phyloP scores from a whole-genome alignment of 179 eudicot species.

The Actinidia chinensis region DNA sequence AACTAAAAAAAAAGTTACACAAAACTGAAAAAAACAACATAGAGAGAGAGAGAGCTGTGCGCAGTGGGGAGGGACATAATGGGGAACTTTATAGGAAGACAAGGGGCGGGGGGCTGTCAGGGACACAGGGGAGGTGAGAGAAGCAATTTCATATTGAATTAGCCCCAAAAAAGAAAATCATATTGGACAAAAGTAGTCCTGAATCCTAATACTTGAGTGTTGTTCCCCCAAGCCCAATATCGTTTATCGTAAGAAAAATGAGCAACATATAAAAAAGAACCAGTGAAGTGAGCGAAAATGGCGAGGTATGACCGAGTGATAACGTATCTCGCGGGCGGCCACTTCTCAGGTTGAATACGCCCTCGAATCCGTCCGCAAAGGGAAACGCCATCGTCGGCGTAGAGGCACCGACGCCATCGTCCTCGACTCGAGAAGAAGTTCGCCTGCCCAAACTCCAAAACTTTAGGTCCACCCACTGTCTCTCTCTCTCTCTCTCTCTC shows the following conservation, averaged over 20 bases:
- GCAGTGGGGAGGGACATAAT: too few species aligned
- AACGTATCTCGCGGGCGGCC: conserved; percentile 97
- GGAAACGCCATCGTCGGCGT: conserved; percentile 99
- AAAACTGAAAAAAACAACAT: too few species aligned
- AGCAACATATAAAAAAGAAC: conserved; percentile 8
- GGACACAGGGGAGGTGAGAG: too few species aligned
- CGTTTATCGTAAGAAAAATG: too few species aligned
- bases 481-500: too few species aligned
- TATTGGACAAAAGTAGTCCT: conserved; percentile 8
- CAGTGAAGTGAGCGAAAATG: conserved; percentile 30
- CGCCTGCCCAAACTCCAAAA: conserved; percentile 89
- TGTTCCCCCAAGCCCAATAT: conserved; percentile 15
- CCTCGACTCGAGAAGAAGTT: conserved; percentile 96
- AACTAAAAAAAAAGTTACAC: too few species aligned
- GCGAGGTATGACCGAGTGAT: conserved; percentile 97
- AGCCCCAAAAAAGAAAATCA: too few species aligned
- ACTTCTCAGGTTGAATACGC: conserved; percentile 97
- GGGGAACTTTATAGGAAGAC: too few species aligned
- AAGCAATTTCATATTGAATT: too few species aligned
- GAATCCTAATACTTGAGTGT: neutral
- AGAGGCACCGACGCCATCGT: conserved; percentile 87
- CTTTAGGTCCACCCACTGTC: conserved; percentile 54
- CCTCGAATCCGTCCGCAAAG: conserved; percentile 96
- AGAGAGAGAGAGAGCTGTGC: too few species aligned
- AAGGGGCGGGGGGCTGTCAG: too few species aligned